phyloP scores from a whole-genome alignment of 495 filamentous ascomycete species.

The Podospora anserina region DNA sequence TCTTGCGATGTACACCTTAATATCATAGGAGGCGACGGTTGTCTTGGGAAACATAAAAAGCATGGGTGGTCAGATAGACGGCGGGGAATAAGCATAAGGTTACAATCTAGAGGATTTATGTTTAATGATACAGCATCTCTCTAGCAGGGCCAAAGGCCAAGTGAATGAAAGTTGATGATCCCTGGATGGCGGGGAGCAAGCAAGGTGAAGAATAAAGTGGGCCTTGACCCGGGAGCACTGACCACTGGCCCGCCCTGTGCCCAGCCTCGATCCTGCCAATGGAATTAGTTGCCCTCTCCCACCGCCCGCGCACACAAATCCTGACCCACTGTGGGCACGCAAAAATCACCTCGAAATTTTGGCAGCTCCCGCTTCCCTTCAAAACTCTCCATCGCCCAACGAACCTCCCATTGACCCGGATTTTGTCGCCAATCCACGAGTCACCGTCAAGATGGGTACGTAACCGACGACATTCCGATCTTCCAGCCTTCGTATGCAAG shows the following conservation, averaged over 20 bases:
- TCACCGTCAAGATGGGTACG: slow-evolving; percentile 53
- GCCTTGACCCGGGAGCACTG: neutral
- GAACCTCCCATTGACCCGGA: slow-evolving; percentile 38
- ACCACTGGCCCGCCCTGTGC: neutral
- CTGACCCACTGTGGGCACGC: slow-evolving; percentile 14
- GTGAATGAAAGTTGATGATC: too few species aligned
- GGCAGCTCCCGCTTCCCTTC: neutral
- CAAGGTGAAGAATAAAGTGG: neutral
- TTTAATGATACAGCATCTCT: neutral
- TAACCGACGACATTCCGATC: slow-evolving; percentile 26
- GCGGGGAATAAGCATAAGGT: neutral
- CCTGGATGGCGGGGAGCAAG: neutral
- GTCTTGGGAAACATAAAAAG: neutral
- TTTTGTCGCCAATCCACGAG: slow-evolving; percentile 39
- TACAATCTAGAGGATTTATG: neutral
- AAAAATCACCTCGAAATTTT: slow-evolving; percentile 21
- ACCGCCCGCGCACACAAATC: slow-evolving; percentile 44
- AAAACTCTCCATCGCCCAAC: slow-evolving; percentile 32
- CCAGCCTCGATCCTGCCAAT: neutral
- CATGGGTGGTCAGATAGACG: neutral
- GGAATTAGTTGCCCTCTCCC: slow-evolving; percentile 31
- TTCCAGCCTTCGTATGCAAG: slow-evolving; percentile 44
- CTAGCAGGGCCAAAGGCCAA: neutral
- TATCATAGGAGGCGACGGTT: neutral
- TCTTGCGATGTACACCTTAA: too few species aligned